Evolutionary conservation across 352 stramenopile genomes (phyloP), one percentile per base, ranked within the genome.

Genomic region (Elongisporangium senticosum): DNA sequence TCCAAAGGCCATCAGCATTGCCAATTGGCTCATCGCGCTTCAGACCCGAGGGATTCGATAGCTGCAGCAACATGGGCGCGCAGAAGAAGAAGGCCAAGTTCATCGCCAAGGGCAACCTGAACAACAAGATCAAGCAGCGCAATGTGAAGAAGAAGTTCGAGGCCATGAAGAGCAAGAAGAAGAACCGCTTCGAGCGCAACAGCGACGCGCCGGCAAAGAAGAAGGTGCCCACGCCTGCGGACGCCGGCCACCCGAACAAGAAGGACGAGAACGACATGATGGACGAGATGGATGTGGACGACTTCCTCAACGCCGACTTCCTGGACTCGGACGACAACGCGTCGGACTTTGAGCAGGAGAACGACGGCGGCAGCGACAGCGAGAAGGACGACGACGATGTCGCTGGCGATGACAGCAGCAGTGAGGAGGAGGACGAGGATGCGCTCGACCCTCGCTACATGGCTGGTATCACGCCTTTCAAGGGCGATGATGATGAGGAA

Each of bases 11-110:
- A 37, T 37, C 26, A 11, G 26, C 26, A 37, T 37, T 37, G 26
- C 26, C 26, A 37, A 37, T 37, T 37, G 26, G 26, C 26, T 37
- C 26, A 37, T 37, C 26, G 26, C 8, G 26, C 26, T 37, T 37
- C 26, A 5, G 26, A 37, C 26, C 26, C 26, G 26, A 37, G 26
- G 26, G 26, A 37, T 37, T 37, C 21, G 43, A 17, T 40, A 23
- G n/a, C 33, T 28, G 39, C 24, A 53, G 13, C 58, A 65, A 40
- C 54, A 87, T 86, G 77, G 80, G 78, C 48, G 68, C 73, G 37
- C 66, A 74, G 61, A 94, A 94, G 79, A 94, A 94, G 82, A 92
- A 92, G 68, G 75, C 83, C 56, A 94, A 94, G 71, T 94, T 94
- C 65, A 87, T 94, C 59, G 80, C 82, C 50, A 94, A 94, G 63